Evolutionary conservation across 1,139 yeast species (phyloP).

Genomic region (Zygosaccharomyces sapae): DNA sequence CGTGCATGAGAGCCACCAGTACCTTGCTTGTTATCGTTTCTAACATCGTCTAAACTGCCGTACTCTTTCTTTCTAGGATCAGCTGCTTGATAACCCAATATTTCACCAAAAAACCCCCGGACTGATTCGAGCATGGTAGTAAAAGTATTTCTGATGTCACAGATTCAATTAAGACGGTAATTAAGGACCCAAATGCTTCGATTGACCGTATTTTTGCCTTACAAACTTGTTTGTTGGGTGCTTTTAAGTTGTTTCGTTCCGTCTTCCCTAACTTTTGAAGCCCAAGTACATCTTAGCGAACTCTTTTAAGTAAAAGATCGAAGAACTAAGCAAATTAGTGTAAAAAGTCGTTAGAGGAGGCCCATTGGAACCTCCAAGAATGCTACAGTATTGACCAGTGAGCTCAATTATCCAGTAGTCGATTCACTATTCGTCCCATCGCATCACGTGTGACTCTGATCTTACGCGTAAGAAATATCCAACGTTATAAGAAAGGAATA

Average conservation of each 20-base stretch:
- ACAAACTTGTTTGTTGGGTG: not conserved
- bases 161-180: not conserved
- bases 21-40: not conserved
- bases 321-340: too few species aligned
- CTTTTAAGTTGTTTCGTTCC: slow-evolving; percentile 4
- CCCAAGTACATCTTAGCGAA: too few species aligned
- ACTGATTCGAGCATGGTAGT: slow-evolving; percentile 16
- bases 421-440: not conserved
- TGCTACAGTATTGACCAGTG: not conserved
- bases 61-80: slow-evolving; percentile 24
- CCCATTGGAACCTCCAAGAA: not conserved
- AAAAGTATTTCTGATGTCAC: not conserved
- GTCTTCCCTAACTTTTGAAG: slow-evolving; percentile 2
- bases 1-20: not conserved
- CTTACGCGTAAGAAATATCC: not conserved
- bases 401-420: not conserved
- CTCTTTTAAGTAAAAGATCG: too few species aligned
- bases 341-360: not conserved
- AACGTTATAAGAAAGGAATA: not conserved
- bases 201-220: not conserved
- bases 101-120: slow-evolving; percentile 12
- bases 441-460: not conserved
- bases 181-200: not conserved
- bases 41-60: slow-evolving; percentile 22
- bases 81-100: slow-evolving; percentile 9